These are phyloP conservation scores for Dinochytrium kinnereticum DNA, from an alignment of 371 early-diverging fungal genomes.

Conservation along the genomic window DNA sequence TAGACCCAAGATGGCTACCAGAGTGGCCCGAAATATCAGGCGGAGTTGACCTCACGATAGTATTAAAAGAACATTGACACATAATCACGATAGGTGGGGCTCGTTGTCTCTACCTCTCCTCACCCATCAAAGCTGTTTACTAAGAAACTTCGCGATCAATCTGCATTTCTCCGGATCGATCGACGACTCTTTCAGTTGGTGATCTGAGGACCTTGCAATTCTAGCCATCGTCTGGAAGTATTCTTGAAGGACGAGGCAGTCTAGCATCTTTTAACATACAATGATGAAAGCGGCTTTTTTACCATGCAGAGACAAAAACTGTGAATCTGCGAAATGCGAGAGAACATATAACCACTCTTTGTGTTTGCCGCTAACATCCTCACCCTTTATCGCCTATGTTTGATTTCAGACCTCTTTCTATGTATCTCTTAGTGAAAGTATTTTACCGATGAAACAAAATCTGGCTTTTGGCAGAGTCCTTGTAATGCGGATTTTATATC, in stretches of 20 bases:
- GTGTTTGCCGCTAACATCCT: neutral
- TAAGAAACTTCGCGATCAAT: neutral
- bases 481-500: neutral
- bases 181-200: neutral
- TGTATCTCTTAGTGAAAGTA: no score
- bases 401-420: no score
- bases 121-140: no score
- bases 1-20: constrained; percentile 71
- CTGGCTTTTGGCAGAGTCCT: neutral
- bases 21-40: constrained; percentile 70
- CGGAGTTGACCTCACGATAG: neutral
- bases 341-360: neutral
- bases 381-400: neutral
- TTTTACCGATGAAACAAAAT: neutral
- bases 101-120: neutral
- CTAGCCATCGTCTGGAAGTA: neutral
- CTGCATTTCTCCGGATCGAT: neutral
- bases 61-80: neutral
- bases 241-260: constrained; percentile 4
- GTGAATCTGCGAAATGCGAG: neutral
- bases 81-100: no score
- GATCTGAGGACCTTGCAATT: neutral
- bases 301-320: neutral
- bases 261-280: neutral
- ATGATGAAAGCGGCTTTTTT: neutral